These are phyloP conservation scores for Phytopythium aichiense DNA, from an alignment of 352 stramenopile species.

Conservation along the genomic window DNA sequence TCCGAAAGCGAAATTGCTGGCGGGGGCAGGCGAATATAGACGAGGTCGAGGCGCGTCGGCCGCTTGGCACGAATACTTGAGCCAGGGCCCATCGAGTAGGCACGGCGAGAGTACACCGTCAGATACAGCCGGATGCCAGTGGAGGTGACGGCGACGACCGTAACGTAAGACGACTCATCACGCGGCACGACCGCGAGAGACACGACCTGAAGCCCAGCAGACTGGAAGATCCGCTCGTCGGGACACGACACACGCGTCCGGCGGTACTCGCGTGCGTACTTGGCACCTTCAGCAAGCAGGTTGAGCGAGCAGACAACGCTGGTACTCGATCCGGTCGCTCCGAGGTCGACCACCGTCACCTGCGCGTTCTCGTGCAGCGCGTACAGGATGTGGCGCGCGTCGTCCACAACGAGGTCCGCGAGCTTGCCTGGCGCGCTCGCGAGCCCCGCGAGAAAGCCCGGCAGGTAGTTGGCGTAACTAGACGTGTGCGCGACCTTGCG, in stretches of 20 bases:
- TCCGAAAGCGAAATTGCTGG: conserved; percentile 65
- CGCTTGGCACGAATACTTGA: conserved; percentile 43
- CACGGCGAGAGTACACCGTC: conserved; percentile 75
- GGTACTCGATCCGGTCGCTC: conserved; percentile 39
- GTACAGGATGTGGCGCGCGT: conserved; percentile 90
- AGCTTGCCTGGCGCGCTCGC: conserved; percentile 80
- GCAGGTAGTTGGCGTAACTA: conserved; percentile 74
- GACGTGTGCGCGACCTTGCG: conserved; percentile 92
- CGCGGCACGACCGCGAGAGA: conserved; percentile 58
- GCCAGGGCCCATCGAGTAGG: conserved; percentile 30
- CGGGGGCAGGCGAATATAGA: conserved; percentile 79
- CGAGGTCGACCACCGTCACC: conserved; percentile 75
- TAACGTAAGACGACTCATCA: conserved; percentile 82
- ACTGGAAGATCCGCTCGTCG: conserved; percentile 77
- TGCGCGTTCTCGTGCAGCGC: conserved; percentile 82
- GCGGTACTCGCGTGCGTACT: conserved; percentile 81
- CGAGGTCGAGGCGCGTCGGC: conserved; percentile 63
- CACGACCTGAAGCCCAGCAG: conserved; percentile 59
- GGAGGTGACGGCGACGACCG: conserved; percentile 89
- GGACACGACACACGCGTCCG: conserved; percentile 79
- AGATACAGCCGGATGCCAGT: conserved; percentile 95
- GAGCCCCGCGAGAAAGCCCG: conserved; percentile 69
- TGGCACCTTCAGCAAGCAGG: conserved; percentile 60
- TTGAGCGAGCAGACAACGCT: conserved; percentile 70
- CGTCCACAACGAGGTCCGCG: conserved; percentile 84